These are phyloP conservation scores for Abrus precatorius DNA, from an alignment of 306 rosid genomes.

Conservation along the genomic window DNA sequence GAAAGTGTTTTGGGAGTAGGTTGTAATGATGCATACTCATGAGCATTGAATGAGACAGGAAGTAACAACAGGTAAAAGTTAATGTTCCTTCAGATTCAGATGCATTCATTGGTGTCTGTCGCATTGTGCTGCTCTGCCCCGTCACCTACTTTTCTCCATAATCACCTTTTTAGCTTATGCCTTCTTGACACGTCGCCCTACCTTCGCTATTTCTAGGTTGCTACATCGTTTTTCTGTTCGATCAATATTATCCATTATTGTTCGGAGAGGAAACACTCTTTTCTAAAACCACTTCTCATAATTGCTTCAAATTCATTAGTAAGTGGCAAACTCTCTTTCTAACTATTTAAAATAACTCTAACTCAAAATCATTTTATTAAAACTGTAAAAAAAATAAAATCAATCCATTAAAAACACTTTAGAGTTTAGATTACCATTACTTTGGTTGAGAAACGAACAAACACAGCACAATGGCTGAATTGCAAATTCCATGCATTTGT, in stretches of 20 bases:
- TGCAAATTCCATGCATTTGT: not conserved
- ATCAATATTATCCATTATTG: too few species aligned
- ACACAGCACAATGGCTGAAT: not conserved
- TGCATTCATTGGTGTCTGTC: conserved; percentile 36
- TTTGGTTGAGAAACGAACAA: not conserved
- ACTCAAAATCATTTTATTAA: too few species aligned
- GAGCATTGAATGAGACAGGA: conserved; percentile 25
- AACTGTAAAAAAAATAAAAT: too few species aligned
- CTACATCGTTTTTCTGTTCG: not conserved
- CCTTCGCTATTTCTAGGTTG: not conserved
- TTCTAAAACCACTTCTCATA: too few species aligned
- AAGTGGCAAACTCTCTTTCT: too few species aligned
- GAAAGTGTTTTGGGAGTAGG: not conserved
- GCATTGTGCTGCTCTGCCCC: conserved; percentile 28
- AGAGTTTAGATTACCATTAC: too few species aligned
- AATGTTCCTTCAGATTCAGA: conserved; percentile 17
- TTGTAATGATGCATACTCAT: conserved; percentile 12
- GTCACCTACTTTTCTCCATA: conserved; percentile 28
- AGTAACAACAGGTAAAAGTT: conserved; percentile 11
- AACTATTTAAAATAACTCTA: too few species aligned
- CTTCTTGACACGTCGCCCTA: conserved; percentile 39
- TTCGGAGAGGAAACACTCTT: too few species aligned
- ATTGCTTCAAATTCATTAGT: too few species aligned
- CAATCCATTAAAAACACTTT: too few species aligned
- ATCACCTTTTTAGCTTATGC: conserved; percentile 25